Evolutionary conservation across 768 basidiomycete genomes (phyloP).

Genomic region (Rhodocollybia butyracea): DNA sequence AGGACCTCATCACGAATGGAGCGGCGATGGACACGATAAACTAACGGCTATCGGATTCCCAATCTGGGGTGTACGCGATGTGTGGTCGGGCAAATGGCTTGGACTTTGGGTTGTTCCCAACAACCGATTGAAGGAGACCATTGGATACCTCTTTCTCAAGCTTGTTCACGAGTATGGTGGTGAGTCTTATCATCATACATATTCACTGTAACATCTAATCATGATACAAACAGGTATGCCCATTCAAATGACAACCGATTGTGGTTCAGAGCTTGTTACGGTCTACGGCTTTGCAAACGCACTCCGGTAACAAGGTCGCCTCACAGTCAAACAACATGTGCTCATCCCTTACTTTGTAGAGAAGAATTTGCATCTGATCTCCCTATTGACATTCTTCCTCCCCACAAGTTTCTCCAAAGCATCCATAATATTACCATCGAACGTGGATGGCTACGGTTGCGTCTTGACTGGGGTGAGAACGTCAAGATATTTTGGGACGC

Average conservation of each 20-base stretch:
- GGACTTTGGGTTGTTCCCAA: constrained; percentile 28
- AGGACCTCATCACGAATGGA: constrained; percentile 29
- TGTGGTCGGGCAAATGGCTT: constrained; percentile 24
- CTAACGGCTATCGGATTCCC: constrained; percentile 28
- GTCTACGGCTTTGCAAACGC: constrained; percentile 26
- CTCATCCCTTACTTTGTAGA: constrained; percentile 10
- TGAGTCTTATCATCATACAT: not conserved
- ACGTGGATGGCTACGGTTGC: constrained; percentile 23
- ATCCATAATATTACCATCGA: constrained; percentile 28
- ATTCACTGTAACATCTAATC: not conserved
- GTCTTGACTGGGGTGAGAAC: constrained; percentile 27
- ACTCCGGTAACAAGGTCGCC: constrained; percentile 15
- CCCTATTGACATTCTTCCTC: constrained; percentile 17
- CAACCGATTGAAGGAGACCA: constrained; percentile 19
- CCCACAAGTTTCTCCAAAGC: constrained; percentile 24
- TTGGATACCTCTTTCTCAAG: constrained; percentile 26
- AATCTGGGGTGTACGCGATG: constrained; percentile 22
- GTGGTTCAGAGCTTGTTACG: constrained; percentile 24
- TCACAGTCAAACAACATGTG: not conserved
- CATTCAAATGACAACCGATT: constrained; percentile 29
- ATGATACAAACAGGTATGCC: constrained; percentile 26
- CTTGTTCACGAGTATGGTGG: constrained; percentile 20
- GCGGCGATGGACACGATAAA: constrained; percentile 33
- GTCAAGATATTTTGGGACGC: constrained; percentile 19
- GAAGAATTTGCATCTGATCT: constrained; percentile 17